Conservation (phyloP, 306 rosid genomes). For the Arachis hypogaea region DNA sequence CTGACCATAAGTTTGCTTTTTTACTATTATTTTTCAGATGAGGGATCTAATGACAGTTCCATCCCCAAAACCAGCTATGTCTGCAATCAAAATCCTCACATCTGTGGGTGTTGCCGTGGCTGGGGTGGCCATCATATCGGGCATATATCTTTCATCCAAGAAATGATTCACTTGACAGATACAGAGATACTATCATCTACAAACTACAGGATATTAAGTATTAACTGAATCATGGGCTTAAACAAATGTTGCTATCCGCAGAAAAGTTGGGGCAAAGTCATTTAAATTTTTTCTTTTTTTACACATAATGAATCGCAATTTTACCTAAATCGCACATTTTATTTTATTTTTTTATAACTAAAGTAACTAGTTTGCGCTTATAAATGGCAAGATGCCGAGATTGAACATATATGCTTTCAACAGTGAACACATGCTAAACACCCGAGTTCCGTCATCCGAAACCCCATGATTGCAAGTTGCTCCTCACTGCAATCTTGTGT, state of each 20-base stretch:
- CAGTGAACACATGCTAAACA: no score
- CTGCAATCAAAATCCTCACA: conserved; percentile 53
- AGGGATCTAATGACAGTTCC: conserved; percentile 77
- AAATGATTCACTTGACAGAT: conserved; percentile 53
- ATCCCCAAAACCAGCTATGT: conserved; percentile 42
- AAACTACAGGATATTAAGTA: conserved; percentile 17
- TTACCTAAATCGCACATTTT: background rate
- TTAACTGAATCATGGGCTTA: background rate
- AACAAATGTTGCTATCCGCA: conserved; percentile 25
- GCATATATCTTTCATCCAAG: conserved; percentile 72
- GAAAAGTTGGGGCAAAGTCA: conserved; percentile 36
- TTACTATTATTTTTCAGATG: conserved; percentile 49
- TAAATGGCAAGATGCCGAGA: no score
- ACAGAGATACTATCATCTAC: conserved; percentile 15
- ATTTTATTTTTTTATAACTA: no score
- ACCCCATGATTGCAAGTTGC: no score
- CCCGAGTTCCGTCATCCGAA: no score
- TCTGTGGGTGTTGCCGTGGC: conserved; percentile 66
- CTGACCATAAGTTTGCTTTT: conserved; percentile 17
- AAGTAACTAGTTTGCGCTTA: no score
- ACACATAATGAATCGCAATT: conserved; percentile 1
- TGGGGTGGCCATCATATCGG: conserved; percentile 76
- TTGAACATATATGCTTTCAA: no score
- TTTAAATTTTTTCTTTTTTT: background rate
- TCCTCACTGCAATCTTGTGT: no score